Evolutionary conservation across 2,329 filamentous ascomycete species (phyloP), one percentile per base, ranked within the genome.

Genomic region (Westerdykella ornata): DNA sequence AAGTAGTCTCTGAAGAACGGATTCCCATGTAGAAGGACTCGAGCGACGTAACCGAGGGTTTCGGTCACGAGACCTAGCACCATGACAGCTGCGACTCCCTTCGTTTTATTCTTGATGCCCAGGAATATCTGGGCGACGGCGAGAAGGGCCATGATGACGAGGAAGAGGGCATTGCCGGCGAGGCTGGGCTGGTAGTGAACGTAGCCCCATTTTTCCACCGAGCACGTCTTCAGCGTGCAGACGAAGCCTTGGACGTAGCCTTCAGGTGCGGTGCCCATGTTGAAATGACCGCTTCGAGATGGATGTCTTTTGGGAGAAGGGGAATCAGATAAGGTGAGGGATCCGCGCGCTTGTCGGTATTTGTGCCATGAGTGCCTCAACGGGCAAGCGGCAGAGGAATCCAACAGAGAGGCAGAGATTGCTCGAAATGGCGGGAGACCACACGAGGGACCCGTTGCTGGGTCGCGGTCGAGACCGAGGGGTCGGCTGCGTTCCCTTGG

Each of bases 11-110:
- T 49, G 11, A 62, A 57, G 60, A 74, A 77, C 0, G 73, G 73
- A 44, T 76, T 72, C 32, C 61, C 41, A 52, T 73, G 60, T 56
- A 77, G 65, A 41, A 71, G 50, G 11, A 78, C 51, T n/a, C 75
- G 66, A 1, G 71, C 74, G 11, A 67, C 62, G 51, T 80, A 80
- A 13, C 76, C 77, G 1, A 76, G 54, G 22, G 72, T 60, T 52
- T 76, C 74, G 35, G 75, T 67, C 2, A 71, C 46, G 1, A 71
- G 60, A 2, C 72, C 74, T 4, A 65, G 45, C 2, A 60, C 46
- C 51, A 75, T 65, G 1, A 69, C 72, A 20, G 68, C 47, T 52
- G 68, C 60, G 52, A 73, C 75, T 5, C 72, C 73, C 68, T 70
- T 77, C 41, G 74, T 73, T 37, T 65, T 65, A 50, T 68, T 71